Base-by-base conservation (phyloP, 371 early-diverging fungal species). In the Mucor mucedo region DNA sequence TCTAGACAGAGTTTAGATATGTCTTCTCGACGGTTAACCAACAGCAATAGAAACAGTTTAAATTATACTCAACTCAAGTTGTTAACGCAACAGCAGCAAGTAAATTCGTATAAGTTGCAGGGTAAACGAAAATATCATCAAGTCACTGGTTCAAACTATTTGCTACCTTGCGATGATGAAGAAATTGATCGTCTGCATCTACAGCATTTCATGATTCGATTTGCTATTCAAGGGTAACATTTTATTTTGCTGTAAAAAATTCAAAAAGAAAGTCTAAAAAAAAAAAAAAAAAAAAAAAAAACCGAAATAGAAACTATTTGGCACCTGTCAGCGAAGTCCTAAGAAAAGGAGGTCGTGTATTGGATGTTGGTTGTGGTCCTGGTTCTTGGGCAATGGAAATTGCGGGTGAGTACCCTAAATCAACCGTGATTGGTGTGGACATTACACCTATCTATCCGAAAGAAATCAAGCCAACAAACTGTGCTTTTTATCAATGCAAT, bases 361-460 rank as follows among this genome's bases (percentile, higher is more conserved):
- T 82, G 14, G 82, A 82, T 63, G 77, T 85, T 21, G 87, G 85
- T 2, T 85, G 85, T 58, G 87, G 87, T 4, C 71, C 77, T 13
- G 87, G 87, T 1, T 62, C 82, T 3, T 87, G 87, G 87, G 75
- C 83, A 30, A 83, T 79, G 79, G 85, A 83, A 41, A 84, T 85
- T 64, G 84, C 85, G 44, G 77, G 79, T 48, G 83, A 84, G 57
- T 84, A 84, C 49, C 85, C 85, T 4, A 72, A 80, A 52, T 82
- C 85, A 11, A 78, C 75, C 39, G 70, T 85, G 4, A 72, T 82
- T 39, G 85, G 84, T n/a, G 62, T 78, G 7, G 82, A 82, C 30
- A 75, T 82, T 7, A 66, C 71, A 5, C 62, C 65, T 11, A 72
- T 75, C 65, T 82, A 73, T 53, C 77, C 79, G 11, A 48, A 66